Percentiles rank a stretch among this genome's conserved stretches.
Evolutionary conservation across 2,329 filamentous ascomycete species (phyloP).

Genomic region (Phialophora tarda): DNA sequence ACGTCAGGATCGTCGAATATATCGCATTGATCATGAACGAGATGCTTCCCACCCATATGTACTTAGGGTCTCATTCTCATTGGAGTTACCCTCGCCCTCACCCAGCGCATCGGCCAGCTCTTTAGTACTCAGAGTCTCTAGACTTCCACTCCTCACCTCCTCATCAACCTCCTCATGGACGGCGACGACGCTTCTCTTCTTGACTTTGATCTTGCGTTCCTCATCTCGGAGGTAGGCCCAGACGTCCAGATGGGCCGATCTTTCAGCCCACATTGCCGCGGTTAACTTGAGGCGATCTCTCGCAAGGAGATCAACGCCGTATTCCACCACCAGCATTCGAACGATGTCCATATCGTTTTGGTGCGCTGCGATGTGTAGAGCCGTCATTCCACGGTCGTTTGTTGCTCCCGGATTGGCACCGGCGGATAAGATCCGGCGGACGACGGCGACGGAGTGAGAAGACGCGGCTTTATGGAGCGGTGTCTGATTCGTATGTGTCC

Average conservation of each 20-base stretch:
- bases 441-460: constrained; percentile 28
- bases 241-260: constrained; percentile 33
- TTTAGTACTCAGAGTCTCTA: background rate
- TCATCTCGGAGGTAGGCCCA: constrained; percentile 30
- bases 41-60: background rate
- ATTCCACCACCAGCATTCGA: constrained; percentile 45
- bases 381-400: constrained; percentile 47
- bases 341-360: constrained; percentile 48
- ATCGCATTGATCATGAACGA: background rate
- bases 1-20: background rate
- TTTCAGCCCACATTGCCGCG: constrained; percentile 35
- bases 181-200: constrained; percentile 10
- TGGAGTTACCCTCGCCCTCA: background rate
- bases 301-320: constrained; percentile 45
- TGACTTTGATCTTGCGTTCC: constrained; percentile 22
- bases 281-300: constrained; percentile 32
- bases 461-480: constrained; percentile 38
- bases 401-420: constrained; percentile 46
- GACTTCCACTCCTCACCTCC: background rate
- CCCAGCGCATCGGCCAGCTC: constrained; percentile 11
- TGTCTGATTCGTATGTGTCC: constrained; percentile 35
- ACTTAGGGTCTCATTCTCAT: background rate
- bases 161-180: background rate
- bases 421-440: constrained; percentile 44
- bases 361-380: constrained; percentile 50